Conservation (phyloP, 2,329 filamentous ascomycete species). For the Curvularia eragrostidis region DNA sequence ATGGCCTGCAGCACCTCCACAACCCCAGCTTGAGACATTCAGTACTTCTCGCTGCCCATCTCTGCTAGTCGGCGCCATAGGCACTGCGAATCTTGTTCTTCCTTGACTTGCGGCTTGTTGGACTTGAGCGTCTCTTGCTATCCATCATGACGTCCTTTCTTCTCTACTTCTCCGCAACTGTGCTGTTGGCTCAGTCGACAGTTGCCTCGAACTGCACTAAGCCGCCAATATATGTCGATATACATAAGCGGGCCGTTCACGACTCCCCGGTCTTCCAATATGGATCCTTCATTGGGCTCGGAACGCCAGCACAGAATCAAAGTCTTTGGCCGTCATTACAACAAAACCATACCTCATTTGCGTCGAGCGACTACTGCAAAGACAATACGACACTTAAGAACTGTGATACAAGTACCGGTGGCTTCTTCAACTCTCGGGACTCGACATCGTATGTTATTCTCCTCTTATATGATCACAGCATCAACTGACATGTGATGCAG, state of each 20-base stretch:
- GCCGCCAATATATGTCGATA: constrained; percentile 54
- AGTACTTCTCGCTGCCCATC: constrained; percentile 24
- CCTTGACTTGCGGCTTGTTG: constrained; percentile 35
- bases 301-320: constrained; percentile 53
- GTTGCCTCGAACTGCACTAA: constrained; percentile 50
- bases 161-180: constrained; percentile 38
- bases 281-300: constrained; percentile 55
- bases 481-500: constrained; percentile 28
- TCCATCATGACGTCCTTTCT: constrained; percentile 39
- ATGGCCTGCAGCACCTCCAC: constrained; percentile 28
- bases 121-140: constrained; percentile 33
- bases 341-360: constrained; percentile 53
- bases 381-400: constrained; percentile 43
- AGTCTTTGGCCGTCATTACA: constrained; percentile 54
- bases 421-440: constrained; percentile 40
- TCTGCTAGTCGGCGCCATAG: constrained; percentile 16
- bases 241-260: constrained; percentile 53
- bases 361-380: constrained; percentile 46
- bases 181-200: constrained; percentile 47
- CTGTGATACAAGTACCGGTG: constrained; percentile 44
- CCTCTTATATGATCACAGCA: not conserved
- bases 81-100: constrained; percentile 10
- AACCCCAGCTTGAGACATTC: constrained; percentile 32
- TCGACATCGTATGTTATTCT: constrained; percentile 41
- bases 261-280: constrained; percentile 51